Base-by-base conservation (phyloP, 2,329 filamentous ascomycete species). In the Aspergillus quadricinctus region DNA sequence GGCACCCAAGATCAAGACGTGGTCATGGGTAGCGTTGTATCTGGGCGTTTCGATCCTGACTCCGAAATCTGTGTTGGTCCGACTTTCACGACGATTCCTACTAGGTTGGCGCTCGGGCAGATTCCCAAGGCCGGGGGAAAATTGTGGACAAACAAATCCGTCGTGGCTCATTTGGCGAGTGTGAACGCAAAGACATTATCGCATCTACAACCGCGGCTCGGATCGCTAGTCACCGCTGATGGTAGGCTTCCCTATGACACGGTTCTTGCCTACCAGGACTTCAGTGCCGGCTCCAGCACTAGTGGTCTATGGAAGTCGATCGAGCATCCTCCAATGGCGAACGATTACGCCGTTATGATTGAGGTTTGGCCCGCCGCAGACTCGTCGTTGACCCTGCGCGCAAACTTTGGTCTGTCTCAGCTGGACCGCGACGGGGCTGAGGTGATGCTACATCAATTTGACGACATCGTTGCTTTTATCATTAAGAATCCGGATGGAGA, bases 191-290 rank as follows among this genome's bases (percentile, higher is more conserved):
- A 55, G 43, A 53, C 66, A 0, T 48, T 69, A 11, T 59, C 62
- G 7, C 55, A 69, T 23, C 51, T 69, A 35, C 67, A 69, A 46
- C 58, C 62, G 3, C 62, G 53, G 17, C 50, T 69, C 3, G 67
- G 67, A 17, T 64, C 66, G 5, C 28, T 68, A 10, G 58, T 62
- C 3, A 63, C 58, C 2, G 57, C 57, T 14, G 59, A 69, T 21
- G 65, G 65, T 3, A 59, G 63, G 5, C 56, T 72, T 19, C 71
- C 69, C 7, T 75, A 73, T 59, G 69, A 75, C 46, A 75, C 72
- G 1, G 61, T 69, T 10, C 54, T 75, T 9, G 71, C 70, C 8
- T 67, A 71, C 17, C 73, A 75, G 52, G 68, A 69, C 50, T 74
- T 68, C 50, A 65, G 56, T 19, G 59, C 58, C 40, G 56, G 57